These are phyloP conservation scores for Phaeosphaeria sp. DNA, from an alignment of 2,329 filamentous ascomycete genomes.

Conservation along the genomic window DNA sequence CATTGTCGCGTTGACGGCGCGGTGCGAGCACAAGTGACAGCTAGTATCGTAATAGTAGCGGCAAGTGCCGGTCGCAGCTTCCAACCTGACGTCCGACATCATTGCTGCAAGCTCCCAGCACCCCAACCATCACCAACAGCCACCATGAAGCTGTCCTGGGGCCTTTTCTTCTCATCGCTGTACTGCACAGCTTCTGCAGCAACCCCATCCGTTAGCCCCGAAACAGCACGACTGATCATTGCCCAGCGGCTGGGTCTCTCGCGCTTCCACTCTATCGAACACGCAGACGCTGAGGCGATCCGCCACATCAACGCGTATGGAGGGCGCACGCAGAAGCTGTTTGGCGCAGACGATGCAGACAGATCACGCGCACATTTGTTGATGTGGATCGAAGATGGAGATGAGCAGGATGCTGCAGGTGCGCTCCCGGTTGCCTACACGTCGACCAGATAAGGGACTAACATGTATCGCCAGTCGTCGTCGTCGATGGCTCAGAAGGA, in stretches of 20 bases:
- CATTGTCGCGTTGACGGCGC: conserved; percentile 4
- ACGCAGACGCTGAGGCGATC: conserved; percentile 50
- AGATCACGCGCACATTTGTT: conserved; percentile 39
- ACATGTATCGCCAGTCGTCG: conserved; percentile 29
- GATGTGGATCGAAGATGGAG: conserved; percentile 51
- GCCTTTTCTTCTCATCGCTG: conserved; percentile 49
- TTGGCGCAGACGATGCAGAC: conserved; percentile 39
- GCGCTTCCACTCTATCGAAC: conserved; percentile 54
- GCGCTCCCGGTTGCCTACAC: conserved; percentile 4
- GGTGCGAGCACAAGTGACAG: background rate
- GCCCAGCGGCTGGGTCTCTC: conserved; percentile 59
- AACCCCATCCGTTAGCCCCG: conserved; percentile 45
- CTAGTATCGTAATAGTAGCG: background rate
- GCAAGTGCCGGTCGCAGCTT: conserved; percentile 22
- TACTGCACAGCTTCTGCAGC: conserved; percentile 43
- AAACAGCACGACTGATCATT: conserved; percentile 57
- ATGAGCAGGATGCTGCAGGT: conserved; percentile 43
- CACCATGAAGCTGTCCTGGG: conserved; percentile 55
- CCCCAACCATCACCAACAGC: conserved; percentile 27
- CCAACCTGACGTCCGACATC: conserved; percentile 32
- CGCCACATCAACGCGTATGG: conserved; percentile 56
- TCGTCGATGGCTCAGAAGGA: conserved; percentile 22
- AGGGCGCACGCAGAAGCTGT: conserved; percentile 48
- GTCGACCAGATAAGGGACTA: conserved; percentile 12
- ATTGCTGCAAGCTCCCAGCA: conserved; percentile 28